Conservation (phyloP, 2,329 filamentous ascomycete genomes). For the Botrytis deweyae region DNA sequence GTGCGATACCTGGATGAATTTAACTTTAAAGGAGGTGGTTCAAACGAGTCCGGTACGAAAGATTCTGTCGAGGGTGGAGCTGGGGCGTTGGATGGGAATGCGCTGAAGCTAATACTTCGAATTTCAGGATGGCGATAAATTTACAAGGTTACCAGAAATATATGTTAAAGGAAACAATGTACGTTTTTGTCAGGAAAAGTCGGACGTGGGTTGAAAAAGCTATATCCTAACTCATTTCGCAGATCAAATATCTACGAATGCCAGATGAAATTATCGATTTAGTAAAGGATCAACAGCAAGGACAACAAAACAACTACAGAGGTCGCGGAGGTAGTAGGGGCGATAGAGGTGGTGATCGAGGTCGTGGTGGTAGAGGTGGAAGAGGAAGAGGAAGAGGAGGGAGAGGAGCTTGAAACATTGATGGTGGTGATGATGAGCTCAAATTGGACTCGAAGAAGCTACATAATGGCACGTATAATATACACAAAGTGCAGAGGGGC, state of each 20-base stretch:
- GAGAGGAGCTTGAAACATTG: conserved; percentile 30
- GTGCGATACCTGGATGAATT: conserved; percentile 99
- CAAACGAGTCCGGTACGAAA: conserved; percentile 77
- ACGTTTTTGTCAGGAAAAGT: conserved; percentile 29
- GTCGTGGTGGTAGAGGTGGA: conserved; percentile 35
- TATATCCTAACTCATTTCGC: conserved; percentile 21
- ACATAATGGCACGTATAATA: not conserved
- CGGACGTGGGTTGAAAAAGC: rapidly evolving
- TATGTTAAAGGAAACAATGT: conserved; percentile 98
- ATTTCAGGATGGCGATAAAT: conserved; percentile 81
- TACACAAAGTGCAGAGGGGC: not conserved
- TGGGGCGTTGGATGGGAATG: not conserved
- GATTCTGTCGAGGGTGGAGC: not conserved
- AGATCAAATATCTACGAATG: conserved; percentile 96
- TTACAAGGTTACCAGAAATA: conserved; percentile 86
- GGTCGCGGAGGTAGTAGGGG: conserved; percentile 64
- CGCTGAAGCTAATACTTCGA: conserved; percentile 15
- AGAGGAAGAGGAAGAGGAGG: conserved; percentile 28
- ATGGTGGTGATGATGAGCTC: not conserved
- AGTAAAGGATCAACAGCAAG: conserved; percentile 79
- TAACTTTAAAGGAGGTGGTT: conserved; percentile 94
- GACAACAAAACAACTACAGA: conserved; percentile 51
- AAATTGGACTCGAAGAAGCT: conserved; percentile 6
- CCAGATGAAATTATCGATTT: conserved; percentile 95
- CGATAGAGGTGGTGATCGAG: conserved; percentile 46